Evolutionary conservation across 805 yeast genomes (phyloP).

Genomic region (Saccharomycopsis selenospora): DNA sequence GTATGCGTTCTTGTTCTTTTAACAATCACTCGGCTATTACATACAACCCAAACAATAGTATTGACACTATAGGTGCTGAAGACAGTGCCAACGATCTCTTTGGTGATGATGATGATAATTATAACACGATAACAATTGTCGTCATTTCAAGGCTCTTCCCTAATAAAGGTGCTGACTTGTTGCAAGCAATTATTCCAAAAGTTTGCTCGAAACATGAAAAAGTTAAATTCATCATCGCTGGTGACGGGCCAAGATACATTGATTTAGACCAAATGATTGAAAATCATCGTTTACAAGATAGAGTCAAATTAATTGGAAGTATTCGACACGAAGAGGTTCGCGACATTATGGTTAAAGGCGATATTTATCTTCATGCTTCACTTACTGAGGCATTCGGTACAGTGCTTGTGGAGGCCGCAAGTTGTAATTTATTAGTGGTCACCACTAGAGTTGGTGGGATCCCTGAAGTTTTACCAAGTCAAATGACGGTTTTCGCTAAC

Average conservation of each 20-base stretch:
- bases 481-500: conserved; percentile 87
- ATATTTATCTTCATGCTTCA: conserved; percentile 88
- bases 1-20: too few species aligned
- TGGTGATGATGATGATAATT: neutral
- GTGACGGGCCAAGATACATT: conserved; percentile 92
- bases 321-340: conserved; percentile 90
- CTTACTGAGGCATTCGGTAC: conserved; percentile 98
- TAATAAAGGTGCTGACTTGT: conserved; percentile 91
- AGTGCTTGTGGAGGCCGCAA: conserved; percentile 93
- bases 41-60: neutral
- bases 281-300: conserved; percentile 71
- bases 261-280: conserved; percentile 96
- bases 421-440: conserved; percentile 88
- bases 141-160: conserved; percentile 87
- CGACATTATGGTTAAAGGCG: conserved; percentile 88
- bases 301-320: conserved; percentile 80
- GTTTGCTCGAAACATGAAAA: conserved; percentile 58
- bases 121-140: conserved; percentile 59
- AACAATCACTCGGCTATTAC: neutral
- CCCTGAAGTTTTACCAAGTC: conserved; percentile 88
- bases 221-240: conserved; percentile 82
- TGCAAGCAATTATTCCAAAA: conserved; percentile 77
- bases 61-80: neutral
- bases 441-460: conserved; percentile 97
- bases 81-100: neutral